A percentile compares a stretch with the other conserved stretches of the same genome.
phyloP scores from a whole-genome alignment of 768 basidiomycete species.

The Lentinula lateritia region DNA sequence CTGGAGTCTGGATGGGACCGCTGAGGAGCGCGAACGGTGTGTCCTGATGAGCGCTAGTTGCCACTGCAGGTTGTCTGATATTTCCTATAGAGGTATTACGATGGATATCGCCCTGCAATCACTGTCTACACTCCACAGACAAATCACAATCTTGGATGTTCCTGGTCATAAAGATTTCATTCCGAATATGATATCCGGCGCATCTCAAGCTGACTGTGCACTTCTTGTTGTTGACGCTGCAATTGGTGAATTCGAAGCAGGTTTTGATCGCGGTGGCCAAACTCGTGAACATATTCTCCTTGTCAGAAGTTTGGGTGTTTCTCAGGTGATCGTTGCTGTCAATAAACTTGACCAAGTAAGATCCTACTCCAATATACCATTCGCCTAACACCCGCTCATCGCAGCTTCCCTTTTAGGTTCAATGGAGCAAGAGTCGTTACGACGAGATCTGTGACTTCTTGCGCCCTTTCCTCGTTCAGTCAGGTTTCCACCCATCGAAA shows the following conservation, averaged over 20 bases:
- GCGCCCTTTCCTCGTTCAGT: slow-evolving; percentile 77
- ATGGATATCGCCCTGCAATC: slow-evolving; percentile 93
- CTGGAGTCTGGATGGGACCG: slow-evolving; percentile 92
- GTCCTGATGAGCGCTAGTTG: slow-evolving; percentile 9
- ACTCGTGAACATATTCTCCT: slow-evolving; percentile 92
- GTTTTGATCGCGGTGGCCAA: slow-evolving; percentile 92
- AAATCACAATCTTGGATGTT: slow-evolving; percentile 92
- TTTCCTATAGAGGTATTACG: slow-evolving; percentile 75
- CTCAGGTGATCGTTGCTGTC: slow-evolving; percentile 85
- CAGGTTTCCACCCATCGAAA: slow-evolving; percentile 79
- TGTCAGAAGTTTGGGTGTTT: slow-evolving; percentile 87
- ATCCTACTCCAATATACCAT: slow-evolving; percentile 1
- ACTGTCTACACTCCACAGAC: slow-evolving; percentile 64
- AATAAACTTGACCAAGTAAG: slow-evolving; percentile 92
- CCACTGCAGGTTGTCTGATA: slow-evolving; percentile 6
- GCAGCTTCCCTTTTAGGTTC: slow-evolving; percentile 53
- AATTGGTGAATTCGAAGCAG: slow-evolving; percentile 91
- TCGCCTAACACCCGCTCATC: not conserved
- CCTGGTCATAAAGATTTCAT: slow-evolving; percentile 98
- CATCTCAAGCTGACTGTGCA: slow-evolving; percentile 94
- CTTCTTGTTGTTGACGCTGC: slow-evolving; percentile 89
- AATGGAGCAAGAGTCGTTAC: slow-evolving; percentile 80
- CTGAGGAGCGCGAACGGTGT: slow-evolving; percentile 90
- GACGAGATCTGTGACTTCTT: slow-evolving; percentile 75
- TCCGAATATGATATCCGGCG: slow-evolving; percentile 99